Base-by-base conservation (phyloP, 805 yeast species). In the Starmerella sirachaensis region DNA sequence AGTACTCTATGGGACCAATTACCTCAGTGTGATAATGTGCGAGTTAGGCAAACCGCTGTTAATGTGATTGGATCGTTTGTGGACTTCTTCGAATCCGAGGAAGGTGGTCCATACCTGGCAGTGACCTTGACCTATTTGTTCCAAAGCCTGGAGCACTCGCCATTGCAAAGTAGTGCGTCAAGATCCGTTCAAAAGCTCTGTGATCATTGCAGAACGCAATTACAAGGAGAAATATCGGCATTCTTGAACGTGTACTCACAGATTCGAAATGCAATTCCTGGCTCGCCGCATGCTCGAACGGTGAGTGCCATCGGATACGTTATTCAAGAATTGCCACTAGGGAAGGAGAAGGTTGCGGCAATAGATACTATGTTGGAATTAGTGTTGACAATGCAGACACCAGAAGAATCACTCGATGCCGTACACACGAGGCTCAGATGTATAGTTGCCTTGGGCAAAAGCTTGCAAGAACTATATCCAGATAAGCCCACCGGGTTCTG, bases 391-490 rank as follows among this genome's bases (percentile, higher is more conserved):
- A 32, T 33, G 20, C 38, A 29, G 19, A 20, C 35, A n/a, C 38
- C 42, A 3, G 13, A 32, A 16, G 22, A 18, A 9, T 5, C 7
- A 13, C 43, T 44, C 5, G 61, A 63, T 22, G 46, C 58, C 3
- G 74, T 70, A 1, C 52, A 65, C 2, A 76, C 85, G 18, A 57
- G 81, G 31, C 56, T 82, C 18, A 59, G 70, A 11, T 79, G 84
- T 51, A 55, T 84, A 0, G 66, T 67, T n/a, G 81, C 78, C 37
- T 61, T 83, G 3, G 91, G 84, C 0, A 77, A 75, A 39, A 83
- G 85, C 0, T 56, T 78, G 51, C 71, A 72, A 34, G 56, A 69
- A 2, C 76, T 82, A 0, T 74, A 66, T 27, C 35, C 35, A 11
- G 24, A 32, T 16, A 10, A 24, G 9, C 7, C 17, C 13, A 66